Conservation (phyloP, 1,284 basidiomycete species). For the Erythrobasidium hasegawianum region DNA sequence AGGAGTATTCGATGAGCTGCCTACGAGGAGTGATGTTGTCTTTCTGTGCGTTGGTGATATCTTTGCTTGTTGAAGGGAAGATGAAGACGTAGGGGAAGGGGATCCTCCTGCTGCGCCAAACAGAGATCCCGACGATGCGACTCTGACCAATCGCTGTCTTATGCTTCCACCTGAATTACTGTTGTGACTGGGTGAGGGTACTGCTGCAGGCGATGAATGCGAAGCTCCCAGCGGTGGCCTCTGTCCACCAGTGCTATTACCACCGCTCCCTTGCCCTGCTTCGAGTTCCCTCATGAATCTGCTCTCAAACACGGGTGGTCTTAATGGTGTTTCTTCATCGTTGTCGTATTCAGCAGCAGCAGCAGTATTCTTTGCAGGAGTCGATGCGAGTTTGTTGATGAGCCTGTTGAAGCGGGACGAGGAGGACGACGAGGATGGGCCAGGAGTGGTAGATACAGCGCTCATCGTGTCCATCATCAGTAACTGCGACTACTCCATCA, state of each 20-base stretch:
- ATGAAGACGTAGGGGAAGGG: no score
- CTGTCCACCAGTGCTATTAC: no score
- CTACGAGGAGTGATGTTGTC: conserved; percentile 15
- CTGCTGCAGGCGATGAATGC: conserved; percentile 8
- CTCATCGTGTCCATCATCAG: no score
- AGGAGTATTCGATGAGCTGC: conserved; percentile 1
- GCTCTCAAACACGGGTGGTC: conserved; percentile 28
- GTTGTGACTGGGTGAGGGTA: not conserved
- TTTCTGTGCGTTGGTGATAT: conserved; percentile 14
- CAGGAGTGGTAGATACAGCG: not conserved
- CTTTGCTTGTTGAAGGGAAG: not conserved
- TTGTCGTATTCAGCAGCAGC: not conserved
- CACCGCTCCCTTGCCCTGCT: no score
- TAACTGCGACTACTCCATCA: no score
- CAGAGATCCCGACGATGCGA: conserved; percentile 27
- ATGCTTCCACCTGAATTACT: conserved; percentile 4
- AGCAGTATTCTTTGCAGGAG: no score
- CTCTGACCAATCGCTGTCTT: conserved; percentile 28
- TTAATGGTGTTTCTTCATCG: conserved; percentile 20
- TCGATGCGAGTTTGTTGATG: conserved; percentile 25
- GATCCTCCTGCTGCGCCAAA: conserved; percentile 17
- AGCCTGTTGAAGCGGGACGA: conserved; percentile 34
- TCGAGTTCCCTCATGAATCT: conserved; percentile 33
- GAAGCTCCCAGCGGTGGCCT: not conserved
- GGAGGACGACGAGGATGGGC: not conserved